Percentiles rank a stretch among this genome's conserved stretches.
phyloP scores from a whole-genome alignment of 352 stramenopile species.

The Phytopythium ostracodes region DNA sequence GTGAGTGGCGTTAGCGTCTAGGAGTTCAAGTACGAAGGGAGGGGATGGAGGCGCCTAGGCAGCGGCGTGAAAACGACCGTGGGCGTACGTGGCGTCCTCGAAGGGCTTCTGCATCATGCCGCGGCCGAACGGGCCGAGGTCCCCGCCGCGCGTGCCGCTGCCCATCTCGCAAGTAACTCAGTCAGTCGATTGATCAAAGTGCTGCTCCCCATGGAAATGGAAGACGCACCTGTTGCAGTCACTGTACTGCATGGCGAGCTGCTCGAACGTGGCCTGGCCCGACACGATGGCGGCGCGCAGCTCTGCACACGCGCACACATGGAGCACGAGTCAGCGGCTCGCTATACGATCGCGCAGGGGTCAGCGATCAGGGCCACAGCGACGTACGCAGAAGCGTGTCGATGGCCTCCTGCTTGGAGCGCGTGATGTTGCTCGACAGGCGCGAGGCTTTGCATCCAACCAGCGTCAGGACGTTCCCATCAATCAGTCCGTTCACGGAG shows the following conservation, averaged over 20 bases:
- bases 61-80: too few relatives aligned
- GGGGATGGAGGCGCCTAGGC: too few relatives aligned
- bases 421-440: constrained; percentile 89
- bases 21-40: too few relatives aligned
- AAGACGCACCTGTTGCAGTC: constrained; percentile 71
- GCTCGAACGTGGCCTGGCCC: constrained; percentile 70
- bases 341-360: too few relatives aligned
- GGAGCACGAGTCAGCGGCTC: too few relatives aligned
- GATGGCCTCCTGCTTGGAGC: constrained; percentile 90
- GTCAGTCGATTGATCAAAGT: not conserved
- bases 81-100: constrained; percentile 74
- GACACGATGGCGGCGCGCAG: constrained; percentile 83
- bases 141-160: constrained; percentile 78
- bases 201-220: too few relatives aligned
- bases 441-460: constrained; percentile 55
- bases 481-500: too few relatives aligned
- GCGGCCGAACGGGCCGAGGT: constrained; percentile 86
- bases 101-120: constrained; percentile 93
- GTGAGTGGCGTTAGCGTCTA: too few relatives aligned
- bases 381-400: constrained; percentile 64
- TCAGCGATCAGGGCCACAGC: too few relatives aligned
- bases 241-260: constrained; percentile 79
- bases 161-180: too few relatives aligned
- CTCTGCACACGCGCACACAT: constrained; percentile 22
- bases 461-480: constrained; percentile 42